phyloP scores from a whole-genome alignment of 345 rosid genomes.

The Kernera saxatilis region DNA sequence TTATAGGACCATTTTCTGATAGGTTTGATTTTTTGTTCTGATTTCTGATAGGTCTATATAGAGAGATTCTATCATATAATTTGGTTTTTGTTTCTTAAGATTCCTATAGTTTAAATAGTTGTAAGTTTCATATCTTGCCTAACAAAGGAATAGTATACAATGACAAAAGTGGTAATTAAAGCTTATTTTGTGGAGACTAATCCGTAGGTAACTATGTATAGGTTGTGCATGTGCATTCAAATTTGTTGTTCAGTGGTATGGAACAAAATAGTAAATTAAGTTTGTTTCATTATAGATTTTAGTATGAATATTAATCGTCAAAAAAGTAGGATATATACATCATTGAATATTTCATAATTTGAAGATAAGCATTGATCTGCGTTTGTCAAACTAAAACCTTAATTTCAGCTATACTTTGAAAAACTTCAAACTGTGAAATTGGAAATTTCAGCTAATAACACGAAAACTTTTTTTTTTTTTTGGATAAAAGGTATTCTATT shows the following conservation, averaged over 20 bases:
- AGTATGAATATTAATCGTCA: no score
- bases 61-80: not conserved
- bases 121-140: not conserved
- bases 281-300: no score
- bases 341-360: not conserved
- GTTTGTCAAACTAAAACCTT: no score
- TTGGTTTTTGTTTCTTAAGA: not conserved
- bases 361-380: not conserved
- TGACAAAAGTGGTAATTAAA: not conserved
- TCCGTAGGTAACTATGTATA: not conserved
- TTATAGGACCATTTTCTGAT: not conserved
- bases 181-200: not conserved
- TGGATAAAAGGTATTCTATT: no score
- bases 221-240: no score
- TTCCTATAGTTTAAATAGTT: not conserved
- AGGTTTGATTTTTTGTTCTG: not conserved
- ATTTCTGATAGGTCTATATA: not conserved
- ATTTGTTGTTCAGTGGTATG: no score
- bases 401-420: not conserved
- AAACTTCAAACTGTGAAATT: not conserved
- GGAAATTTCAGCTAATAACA: no score
- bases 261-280: no score
- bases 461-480: no score
- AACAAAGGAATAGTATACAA: no score
- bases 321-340: not conserved